Evolutionary conservation across 441 rosid species (phyloP), one percentile per base, ranked within the genome.

Genomic region (Cnidoscolus chayamansa): DNA sequence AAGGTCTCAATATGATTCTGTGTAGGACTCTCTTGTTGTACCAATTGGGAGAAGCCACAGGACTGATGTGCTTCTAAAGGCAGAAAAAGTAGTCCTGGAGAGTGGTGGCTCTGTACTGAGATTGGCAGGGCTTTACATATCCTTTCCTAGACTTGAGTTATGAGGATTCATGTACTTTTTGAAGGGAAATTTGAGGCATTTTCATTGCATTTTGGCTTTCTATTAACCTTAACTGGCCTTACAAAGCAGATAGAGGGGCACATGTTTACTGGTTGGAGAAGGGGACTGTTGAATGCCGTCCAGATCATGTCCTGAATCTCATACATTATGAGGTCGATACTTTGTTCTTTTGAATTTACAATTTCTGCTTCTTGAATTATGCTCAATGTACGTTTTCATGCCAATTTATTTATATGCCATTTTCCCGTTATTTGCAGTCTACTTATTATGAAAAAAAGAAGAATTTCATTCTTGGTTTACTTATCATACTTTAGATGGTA

Each of bases 61-160:
- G 78, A 86, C 93, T 6, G 99, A 92, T 67, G 82, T 86, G 60
- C 94, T 94, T 79, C 74, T 92, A 66, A 88, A 81, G 68, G 98
- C 97, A 45, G 99, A 94, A 84, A 72, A 85, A 60, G 87, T 82
- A 32, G 94, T 87, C 76, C 72, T 88, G 74, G 97, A 90, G 60
- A 74, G 80, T 62, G 94, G 85, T 32, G 98, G 98, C 61, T 88
- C 85, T 74, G 91, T 87, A 64, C 77, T 90, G 79, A 80, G 97
- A 87, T 81, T 94, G 81, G 97, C 96, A 49, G 98, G 97, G 75
- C 97, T 94, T 66, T 92, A 94, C 79, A 94, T 94, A 94, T 94
- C 98, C 98, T 94, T 82, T 79, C 37, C 65, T 53, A 19, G 43
- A 40, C 59, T 74, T 49, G 10, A 69, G 51, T 58, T 56, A 7